Evolutionary conservation across 2,329 filamentous ascomycete species (phyloP).

Genomic region (Claviceps monticola): DNA sequence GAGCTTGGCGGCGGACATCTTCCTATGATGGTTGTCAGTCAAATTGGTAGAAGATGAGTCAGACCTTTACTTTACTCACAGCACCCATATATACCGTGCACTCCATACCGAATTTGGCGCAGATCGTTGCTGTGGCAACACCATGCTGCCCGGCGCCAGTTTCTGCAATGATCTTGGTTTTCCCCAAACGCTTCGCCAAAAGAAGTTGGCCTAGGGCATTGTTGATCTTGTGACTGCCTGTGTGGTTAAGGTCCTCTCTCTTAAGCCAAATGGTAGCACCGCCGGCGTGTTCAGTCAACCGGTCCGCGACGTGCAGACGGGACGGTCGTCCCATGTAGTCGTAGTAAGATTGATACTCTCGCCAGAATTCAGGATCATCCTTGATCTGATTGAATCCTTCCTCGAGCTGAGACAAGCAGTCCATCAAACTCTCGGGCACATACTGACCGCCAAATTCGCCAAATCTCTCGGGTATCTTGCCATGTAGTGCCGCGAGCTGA

Average conservation of each 20-base stretch:
- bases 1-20: slow-evolving; percentile 85
- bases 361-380: slow-evolving; percentile 87
- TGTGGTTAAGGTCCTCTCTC: slow-evolving; percentile 94
- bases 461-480: slow-evolving; percentile 70
- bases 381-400: slow-evolving; percentile 78
- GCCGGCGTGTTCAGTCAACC: slow-evolving; percentile 75
- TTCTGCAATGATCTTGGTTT: slow-evolving; percentile 95
- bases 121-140: slow-evolving; percentile 93
- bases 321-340: slow-evolving; percentile 94
- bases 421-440: slow-evolving; percentile 94
- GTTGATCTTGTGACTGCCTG: slow-evolving; percentile 98
- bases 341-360: slow-evolving; percentile 91
- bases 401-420: slow-evolving; percentile 83
- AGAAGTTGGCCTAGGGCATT: slow-evolving; percentile 91
- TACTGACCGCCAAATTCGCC: slow-evolving; percentile 96
- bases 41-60: background rate
- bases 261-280: slow-evolving; percentile 97
- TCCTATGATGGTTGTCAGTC: slow-evolving; percentile 35
- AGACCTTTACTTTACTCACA: slow-evolving; percentile 19
- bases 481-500: slow-evolving; percentile 71
- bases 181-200: slow-evolving; percentile 71
- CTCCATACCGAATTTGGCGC: slow-evolving; percentile 95
- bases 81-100: slow-evolving; percentile 98
- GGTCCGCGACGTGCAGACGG: slow-evolving; percentile 76
- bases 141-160: slow-evolving; percentile 96